Conservation (phyloP, 1,139 yeast species). For the Casaregolazyma suthepensis region DNA sequence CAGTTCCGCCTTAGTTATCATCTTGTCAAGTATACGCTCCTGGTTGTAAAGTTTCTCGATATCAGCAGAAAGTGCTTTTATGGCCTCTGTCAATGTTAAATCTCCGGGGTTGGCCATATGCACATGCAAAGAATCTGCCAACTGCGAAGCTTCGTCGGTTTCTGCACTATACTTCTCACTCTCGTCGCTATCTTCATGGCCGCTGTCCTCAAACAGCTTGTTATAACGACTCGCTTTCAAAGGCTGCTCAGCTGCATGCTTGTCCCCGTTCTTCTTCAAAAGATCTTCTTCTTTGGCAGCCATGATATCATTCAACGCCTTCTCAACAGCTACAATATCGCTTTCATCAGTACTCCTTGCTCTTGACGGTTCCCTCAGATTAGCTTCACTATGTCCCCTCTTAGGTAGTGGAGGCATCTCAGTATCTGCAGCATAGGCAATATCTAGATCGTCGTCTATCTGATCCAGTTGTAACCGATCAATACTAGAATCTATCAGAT, state of each 20-base stretch:
- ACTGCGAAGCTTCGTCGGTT: constrained; percentile 4
- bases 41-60: constrained; percentile 62
- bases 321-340: constrained; percentile 50
- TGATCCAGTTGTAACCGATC: constrained; percentile 27
- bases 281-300: constrained; percentile 7
- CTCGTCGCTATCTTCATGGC: constrained; percentile 10
- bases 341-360: constrained; percentile 4
- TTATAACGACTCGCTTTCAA: neutral
- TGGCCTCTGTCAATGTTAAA: constrained; percentile 61
- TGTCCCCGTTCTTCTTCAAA: neutral
- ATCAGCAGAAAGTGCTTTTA: constrained; percentile 48
- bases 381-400: constrained; percentile 9
- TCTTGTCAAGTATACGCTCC: constrained; percentile 54
- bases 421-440: constrained; percentile 8
- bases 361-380: constrained; percentile 1
- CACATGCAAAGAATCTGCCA: constrained; percentile 6
- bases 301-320: constrained; percentile 62
- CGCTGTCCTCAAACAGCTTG: constrained; percentile 18
- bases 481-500: constrained; percentile 15
- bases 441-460: constrained; percentile 16
- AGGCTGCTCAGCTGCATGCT: neutral
- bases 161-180: constrained; percentile 7
- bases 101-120: constrained; percentile 64
- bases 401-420: neutral
- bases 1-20: constrained; percentile 72